A percentile compares a stretch with the other conserved stretches of the same genome.
These are phyloP conservation scores for Phytophthora hibernalis DNA, from an alignment of 352 stramenopile genomes.

Conservation along the genomic window DNA sequence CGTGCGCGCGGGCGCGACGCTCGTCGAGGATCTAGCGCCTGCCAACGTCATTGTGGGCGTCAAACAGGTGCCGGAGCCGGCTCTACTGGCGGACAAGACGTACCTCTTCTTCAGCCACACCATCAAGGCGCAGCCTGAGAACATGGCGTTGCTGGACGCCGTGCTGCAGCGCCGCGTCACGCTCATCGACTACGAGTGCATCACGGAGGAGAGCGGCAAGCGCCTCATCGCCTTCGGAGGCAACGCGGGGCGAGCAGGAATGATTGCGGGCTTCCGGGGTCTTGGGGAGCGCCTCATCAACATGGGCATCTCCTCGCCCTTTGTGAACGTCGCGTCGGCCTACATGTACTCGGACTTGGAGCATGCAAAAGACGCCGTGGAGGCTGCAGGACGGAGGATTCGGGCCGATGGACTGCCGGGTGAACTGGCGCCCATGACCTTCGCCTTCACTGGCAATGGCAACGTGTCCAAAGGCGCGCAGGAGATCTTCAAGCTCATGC, in stretches of 20 bases:
- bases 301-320: constrained; percentile 93
- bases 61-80: constrained; percentile 91
- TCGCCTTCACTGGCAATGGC: constrained; percentile 95
- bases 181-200: constrained; percentile 97
- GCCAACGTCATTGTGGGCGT: constrained; percentile 95
- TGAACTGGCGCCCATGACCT: constrained; percentile 85
- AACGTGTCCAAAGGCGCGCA: constrained; percentile 96
- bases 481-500: constrained; percentile 95
- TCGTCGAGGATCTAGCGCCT: constrained; percentile 90
- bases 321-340: constrained; percentile 93
- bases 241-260: constrained; percentile 95
- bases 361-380: constrained; percentile 87
- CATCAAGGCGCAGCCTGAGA: constrained; percentile 97
- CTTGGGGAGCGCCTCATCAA: constrained; percentile 94
- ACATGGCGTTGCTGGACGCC: constrained; percentile 95
- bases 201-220: constrained; percentile 86
- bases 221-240: constrained; percentile 95
- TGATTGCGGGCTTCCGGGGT: constrained; percentile 94
- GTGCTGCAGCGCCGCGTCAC: constrained; percentile 93
- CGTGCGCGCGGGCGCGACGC: constrained; percentile 80
- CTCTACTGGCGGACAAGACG: constrained; percentile 92
- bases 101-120: constrained; percentile 98
- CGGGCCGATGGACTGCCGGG: constrained; percentile 75
- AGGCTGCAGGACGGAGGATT: constrained; percentile 86
- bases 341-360: constrained; percentile 96